phyloP scores from a whole-genome alignment of 2,329 filamentous ascomycete species.

The Domatiomyces catenatus region DNA sequence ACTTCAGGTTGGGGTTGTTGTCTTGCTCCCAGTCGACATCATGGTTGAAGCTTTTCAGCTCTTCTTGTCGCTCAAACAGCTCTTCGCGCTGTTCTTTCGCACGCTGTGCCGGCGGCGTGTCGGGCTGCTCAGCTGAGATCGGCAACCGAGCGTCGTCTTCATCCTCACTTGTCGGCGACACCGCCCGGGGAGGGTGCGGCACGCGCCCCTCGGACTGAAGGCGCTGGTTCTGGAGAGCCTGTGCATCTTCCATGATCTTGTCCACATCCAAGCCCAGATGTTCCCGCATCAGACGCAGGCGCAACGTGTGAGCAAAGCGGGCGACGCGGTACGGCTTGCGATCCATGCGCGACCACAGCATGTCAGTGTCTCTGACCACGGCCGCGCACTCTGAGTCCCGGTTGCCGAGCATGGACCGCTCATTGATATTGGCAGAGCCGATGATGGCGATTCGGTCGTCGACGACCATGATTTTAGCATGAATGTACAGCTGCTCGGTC shows the following conservation, averaged over 20 bases:
- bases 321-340: conserved; percentile 79
- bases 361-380: conserved; percentile 80
- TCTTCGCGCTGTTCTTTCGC: conserved; percentile 32
- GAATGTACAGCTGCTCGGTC: conserved; percentile 94
- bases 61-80: conserved; percentile 40
- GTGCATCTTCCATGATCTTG: conserved; percentile 67
- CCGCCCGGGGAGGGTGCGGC: conserved; percentile 24
- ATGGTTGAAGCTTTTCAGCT: conserved; percentile 56
- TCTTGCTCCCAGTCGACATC: conserved; percentile 50
- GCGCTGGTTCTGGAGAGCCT: conserved; percentile 44
- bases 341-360: conserved; percentile 83
- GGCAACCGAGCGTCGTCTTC: conserved; percentile 6
- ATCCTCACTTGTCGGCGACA: conserved; percentile 6
- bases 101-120: conserved; percentile 1
- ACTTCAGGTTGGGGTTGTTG: conserved; percentile 41
- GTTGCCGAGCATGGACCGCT: conserved; percentile 82
- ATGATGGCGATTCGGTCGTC: conserved; percentile 89
- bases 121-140: background rate
- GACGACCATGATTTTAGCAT: conserved; percentile 91
- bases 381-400: conserved; percentile 87
- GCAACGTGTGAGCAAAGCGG: conserved; percentile 80
- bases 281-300: conserved; percentile 88
- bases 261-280: conserved; percentile 94
- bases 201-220: conserved; percentile 33
- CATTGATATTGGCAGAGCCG: conserved; percentile 96